These are phyloP conservation scores for Aciculosporium take DNA, from an alignment of 2,329 filamentous ascomycete species.

Conservation along the genomic window DNA sequence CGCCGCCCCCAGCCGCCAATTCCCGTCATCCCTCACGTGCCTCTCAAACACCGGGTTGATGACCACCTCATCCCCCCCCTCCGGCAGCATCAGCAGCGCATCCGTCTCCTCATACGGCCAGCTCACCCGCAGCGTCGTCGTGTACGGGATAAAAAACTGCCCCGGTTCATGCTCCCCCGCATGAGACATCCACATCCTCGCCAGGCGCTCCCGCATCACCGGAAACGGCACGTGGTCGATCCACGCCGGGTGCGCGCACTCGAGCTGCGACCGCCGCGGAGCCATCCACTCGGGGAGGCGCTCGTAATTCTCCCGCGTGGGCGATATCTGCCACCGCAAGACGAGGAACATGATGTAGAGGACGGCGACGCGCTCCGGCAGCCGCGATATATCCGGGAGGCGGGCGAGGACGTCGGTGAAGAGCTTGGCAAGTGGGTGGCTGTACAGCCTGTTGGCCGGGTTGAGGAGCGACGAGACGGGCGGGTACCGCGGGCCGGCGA, in stretches of 20 bases:
- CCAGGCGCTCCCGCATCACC: slow-evolving; percentile 54
- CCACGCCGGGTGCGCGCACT: slow-evolving; percentile 62
- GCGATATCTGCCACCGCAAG: slow-evolving; percentile 74
- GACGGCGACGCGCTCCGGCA: slow-evolving; percentile 71
- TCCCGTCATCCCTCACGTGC: slow-evolving; percentile 59
- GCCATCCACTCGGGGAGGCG: slow-evolving; percentile 59
- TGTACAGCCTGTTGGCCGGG: slow-evolving; percentile 44
- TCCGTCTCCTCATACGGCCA: slow-evolving; percentile 72
- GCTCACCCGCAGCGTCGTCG: slow-evolving; percentile 59
- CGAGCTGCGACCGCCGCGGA: slow-evolving; percentile 52
- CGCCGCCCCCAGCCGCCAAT: slow-evolving; percentile 64
- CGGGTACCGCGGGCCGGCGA: slow-evolving; percentile 66
- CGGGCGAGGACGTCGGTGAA: slow-evolving; percentile 74
- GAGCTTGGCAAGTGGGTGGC: slow-evolving; percentile 69
- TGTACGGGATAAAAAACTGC: slow-evolving; percentile 73
- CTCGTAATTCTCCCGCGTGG: slow-evolving; percentile 66
- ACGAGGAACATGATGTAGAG: slow-evolving; percentile 78
- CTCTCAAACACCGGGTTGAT: slow-evolving; percentile 81
- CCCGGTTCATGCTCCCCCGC: slow-evolving; percentile 50
- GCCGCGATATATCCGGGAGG: slow-evolving; percentile 64
- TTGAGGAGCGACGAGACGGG: slow-evolving; percentile 68
- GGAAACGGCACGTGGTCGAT: slow-evolving; percentile 73
- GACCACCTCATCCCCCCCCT: slow-evolving; percentile 48
- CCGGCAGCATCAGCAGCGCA: slow-evolving; percentile 45
- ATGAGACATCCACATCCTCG: slow-evolving; percentile 34